Evolutionary conservation across 2,329 filamentous ascomycete species (phyloP), one percentile per base, ranked within the genome.

Genomic region (Microsporum ferrugineum): DNA sequence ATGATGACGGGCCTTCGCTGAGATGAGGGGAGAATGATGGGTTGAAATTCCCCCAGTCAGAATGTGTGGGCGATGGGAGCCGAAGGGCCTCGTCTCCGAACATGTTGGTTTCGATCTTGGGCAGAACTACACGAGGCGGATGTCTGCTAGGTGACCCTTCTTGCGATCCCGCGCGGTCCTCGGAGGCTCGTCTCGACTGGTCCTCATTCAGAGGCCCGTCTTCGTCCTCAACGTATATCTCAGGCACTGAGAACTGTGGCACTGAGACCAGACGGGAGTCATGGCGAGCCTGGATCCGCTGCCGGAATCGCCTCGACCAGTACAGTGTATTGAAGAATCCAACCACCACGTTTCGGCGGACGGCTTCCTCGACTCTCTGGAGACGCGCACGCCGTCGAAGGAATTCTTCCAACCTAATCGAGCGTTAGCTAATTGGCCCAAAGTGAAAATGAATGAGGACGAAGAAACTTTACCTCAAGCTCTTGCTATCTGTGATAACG

Each of bases 401-500:
- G 73, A 96, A 99, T 71, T 99, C 94, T 69, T 99, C 94, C 1
- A 99, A 82, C 64, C 89, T 90, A 43, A 39, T 14, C 14, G 23
- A 10, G 14, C 31, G n/a, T 58, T 53, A 59, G 51, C 14, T 17
- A 31, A 14, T n/a, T 4, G n/a, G 31, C 17, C 51, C 12, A 55
- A 69, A 74, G 69, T 58, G 57, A 60, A 57, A 3, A 17, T 10
- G 57, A 56, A 23, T 57, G 58, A 2, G 4, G 10, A 2, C 6
- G 23, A 29, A n/a, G 31, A 51, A 53, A 74, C 78, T 71, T 71
- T 77, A 88, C 86, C 83, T 87, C 70, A 99, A 78, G 74, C 91
- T 96, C 80, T 96, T 96, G 78, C 88, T 96, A 74, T 99, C 94
- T 67, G 87, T 96, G 72, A 99, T 99, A 70, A 99, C 91, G 70